Evolutionary conservation across 345 rosid genomes (phyloP), one percentile per base, ranked within the genome.

Genomic region (Eucalyptus pauciflora): DNA sequence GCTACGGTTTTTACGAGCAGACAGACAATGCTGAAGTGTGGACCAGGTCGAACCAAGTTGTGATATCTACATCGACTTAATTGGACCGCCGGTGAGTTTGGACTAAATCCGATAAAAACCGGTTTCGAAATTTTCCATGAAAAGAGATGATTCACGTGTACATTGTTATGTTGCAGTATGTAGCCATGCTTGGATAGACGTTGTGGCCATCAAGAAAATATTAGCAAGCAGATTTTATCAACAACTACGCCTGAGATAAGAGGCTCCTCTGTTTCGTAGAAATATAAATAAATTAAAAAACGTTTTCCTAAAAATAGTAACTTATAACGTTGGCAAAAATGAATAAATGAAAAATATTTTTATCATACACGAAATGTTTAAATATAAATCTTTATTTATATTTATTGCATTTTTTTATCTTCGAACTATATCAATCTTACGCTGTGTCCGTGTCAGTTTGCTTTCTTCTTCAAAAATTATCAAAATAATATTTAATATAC

Each of bases 231-330:
- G 13, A 37, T 71, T 43, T 71, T 37, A 18, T 37, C 20, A 71
- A 13, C 81, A 18, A 37, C 80, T 16, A 71, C 6, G 27, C 46
- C 11, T 18, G 1, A 69, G 24, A 31, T 31, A 69, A 69, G 33
- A 64, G 18, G 5, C 20, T 67, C 18, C 20, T 14, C 4, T n/a
- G 20, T 67, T 67, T 14, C 2, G 2, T 16, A 22, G 6, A 31
- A 67, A 67, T 31, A 4, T 69, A 8, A 31, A 69, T 67, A 0
- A 31, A n/a, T 69, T 31, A 4, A 69, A 33, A 67, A 31, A 0
- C 0, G 25, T 4, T 69, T 69, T 69, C 0, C 2, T 31, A 7
- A 4, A 16, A 69, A 69, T 69, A 1, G 20, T 31, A 1, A 8
- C 2, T 31, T 69, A 17, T 17, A 16, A 31, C 1, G 0, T 41